These are phyloP conservation scores for Suillus variegatus DNA, from an alignment of 768 basidiomycete species.

Conservation along the genomic window DNA sequence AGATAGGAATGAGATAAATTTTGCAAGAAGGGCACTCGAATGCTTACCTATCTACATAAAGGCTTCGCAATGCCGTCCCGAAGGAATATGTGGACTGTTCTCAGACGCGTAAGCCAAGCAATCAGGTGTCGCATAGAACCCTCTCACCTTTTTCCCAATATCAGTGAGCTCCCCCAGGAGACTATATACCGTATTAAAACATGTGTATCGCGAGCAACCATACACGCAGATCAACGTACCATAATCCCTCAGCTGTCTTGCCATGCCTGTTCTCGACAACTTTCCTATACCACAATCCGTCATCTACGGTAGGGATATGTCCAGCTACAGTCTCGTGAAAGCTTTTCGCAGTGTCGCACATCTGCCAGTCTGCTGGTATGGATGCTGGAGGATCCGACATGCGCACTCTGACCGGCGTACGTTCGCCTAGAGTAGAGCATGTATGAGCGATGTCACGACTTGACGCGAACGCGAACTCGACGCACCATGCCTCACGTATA, in stretches of 20 bases:
- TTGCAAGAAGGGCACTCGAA: background rate
- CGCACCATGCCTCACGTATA: constrained; percentile 76
- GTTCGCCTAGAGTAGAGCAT: too few species aligned
- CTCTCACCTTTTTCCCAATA: constrained; percentile 35
- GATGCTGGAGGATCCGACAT: constrained; percentile 61
- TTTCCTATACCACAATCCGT: constrained; percentile 40
- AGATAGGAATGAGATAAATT: background rate
- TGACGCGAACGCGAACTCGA: constrained; percentile 9
- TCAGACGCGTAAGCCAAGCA: background rate
- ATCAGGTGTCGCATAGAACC: constrained; percentile 4
- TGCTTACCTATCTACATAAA: constrained; percentile 67
- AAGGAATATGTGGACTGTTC: constrained; percentile 65
- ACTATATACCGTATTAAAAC: constrained; percentile 2
- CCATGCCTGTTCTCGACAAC: constrained; percentile 63
- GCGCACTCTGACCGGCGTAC: constrained; percentile 68
- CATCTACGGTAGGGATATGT: constrained; percentile 20
- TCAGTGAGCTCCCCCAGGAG: constrained; percentile 71
- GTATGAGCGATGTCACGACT: background rate
- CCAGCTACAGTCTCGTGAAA: constrained; percentile 49
- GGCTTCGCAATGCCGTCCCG: constrained; percentile 55
- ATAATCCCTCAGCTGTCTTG: constrained; percentile 53
- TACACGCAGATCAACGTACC: constrained; percentile 38
- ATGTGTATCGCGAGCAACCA: background rate
- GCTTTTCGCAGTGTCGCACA: constrained; percentile 55
- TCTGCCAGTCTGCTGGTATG: constrained; percentile 68